Evolutionary conservation across 257 asterid species (phyloP).

Genomic region (Scutellaria minor): DNA sequence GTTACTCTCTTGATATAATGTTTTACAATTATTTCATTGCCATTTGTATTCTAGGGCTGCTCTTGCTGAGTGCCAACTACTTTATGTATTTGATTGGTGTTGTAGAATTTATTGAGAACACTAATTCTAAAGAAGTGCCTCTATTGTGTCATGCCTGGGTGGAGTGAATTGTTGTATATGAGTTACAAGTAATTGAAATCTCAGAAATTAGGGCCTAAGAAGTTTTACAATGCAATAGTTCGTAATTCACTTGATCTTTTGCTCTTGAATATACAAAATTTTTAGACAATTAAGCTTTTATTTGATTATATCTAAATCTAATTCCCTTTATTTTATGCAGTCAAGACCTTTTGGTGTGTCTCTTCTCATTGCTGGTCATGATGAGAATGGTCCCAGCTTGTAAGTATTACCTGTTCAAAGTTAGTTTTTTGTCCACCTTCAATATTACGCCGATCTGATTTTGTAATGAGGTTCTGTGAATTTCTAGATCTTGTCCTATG

Average conservation of each 20-base stretch:
- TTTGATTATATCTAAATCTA: constrained; percentile 2
- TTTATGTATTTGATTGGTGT: not conserved
- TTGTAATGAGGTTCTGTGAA: too few relatives aligned
- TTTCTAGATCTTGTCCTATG: not conserved
- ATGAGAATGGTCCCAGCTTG: constrained; percentile 98
- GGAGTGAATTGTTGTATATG: not conserved
- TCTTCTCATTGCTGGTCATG: constrained; percentile 95
- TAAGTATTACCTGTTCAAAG: constrained; percentile 49
- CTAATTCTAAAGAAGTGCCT: not conserved
- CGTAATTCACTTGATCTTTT: constrained; percentile 5
- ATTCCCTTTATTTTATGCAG: constrained; percentile 48
- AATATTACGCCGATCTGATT: too few relatives aligned
- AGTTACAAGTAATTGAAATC: not conserved
- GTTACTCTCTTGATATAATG: not conserved
- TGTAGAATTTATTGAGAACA: not conserved
- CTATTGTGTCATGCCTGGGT: not conserved
- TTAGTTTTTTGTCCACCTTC: not conserved
- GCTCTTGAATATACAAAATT: constrained; percentile 1
- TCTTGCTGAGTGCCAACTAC: constrained; percentile 1
- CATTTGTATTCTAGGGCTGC: constrained; percentile 14
- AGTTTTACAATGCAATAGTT: not conserved
- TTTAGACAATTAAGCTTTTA: not conserved
- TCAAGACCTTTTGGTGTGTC: constrained; percentile 98
- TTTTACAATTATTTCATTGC: not conserved
- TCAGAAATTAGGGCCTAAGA: not conserved